These are phyloP conservation scores for Starmerella roubikii DNA, from an alignment of 805 yeast species.

Conservation along the genomic window DNA sequence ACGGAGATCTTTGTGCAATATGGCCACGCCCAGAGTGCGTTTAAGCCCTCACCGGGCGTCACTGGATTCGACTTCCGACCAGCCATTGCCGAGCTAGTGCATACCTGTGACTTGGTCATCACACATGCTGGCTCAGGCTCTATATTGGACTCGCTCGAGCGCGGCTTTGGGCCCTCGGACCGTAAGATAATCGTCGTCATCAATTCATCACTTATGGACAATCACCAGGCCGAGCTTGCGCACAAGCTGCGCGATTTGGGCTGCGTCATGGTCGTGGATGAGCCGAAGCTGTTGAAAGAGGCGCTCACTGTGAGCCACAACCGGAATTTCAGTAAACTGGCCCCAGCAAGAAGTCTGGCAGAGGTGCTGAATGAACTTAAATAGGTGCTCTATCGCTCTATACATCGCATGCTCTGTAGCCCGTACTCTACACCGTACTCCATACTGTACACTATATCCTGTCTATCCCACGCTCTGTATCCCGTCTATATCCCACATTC, in stretches of 20 bases:
- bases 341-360: conserved; percentile 3
- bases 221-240: conserved; percentile 75
- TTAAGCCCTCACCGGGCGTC: conserved; percentile 23
- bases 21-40: conserved; percentile 33
- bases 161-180: conserved; percentile 29
- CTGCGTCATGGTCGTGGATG: conserved; percentile 5
- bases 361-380: background rate
- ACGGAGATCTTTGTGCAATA: conserved; percentile 41
- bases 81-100: conserved; percentile 32
- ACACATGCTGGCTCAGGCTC: conserved; percentile 94
- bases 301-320: background rate
- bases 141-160: conserved; percentile 44
- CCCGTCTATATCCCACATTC: too few species aligned
- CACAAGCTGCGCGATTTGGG: conserved; percentile 29
- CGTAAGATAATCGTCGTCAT: conserved; percentile 54
- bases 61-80: conserved; percentile 37
- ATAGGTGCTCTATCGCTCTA: too few species aligned
- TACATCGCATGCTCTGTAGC: too few species aligned
- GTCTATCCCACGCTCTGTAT: too few species aligned
- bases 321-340: conserved; percentile 3
- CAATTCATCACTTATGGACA: conserved; percentile 65
- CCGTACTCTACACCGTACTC: too few species aligned
- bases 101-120: conserved; percentile 44
- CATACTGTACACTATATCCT: too few species aligned
- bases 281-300: background rate